Evolutionary conservation across 2,329 filamentous ascomycete species (phyloP), one percentile per base, ranked within the genome.

Genomic region (Samsoniella hepiali): DNA sequence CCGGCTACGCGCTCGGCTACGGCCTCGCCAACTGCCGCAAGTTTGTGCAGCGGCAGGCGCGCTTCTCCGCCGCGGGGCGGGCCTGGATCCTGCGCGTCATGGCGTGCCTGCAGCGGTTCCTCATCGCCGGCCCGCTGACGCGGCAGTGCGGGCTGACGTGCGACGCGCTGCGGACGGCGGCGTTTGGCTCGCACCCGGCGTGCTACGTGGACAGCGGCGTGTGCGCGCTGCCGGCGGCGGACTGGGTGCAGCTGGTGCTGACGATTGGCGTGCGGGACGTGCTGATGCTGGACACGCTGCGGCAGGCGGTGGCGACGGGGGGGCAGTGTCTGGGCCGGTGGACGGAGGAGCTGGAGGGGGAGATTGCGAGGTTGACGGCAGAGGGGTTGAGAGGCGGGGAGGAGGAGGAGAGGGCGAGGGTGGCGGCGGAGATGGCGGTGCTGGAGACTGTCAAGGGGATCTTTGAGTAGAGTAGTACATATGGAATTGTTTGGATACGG

Each of bases 91-190:
- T 51, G 5, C 15, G 31, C 7, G 57, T 60, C 44, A 22, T 60
- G 57, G 51, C 57, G 22, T 60, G 57, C 57, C 57, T 60, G 57
- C 57, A 60, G 38, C 38, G 22, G n/a, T 60, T 60, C 34, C 57
- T 60, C 57, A 31, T 60, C 45, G 32, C 13, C 11, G 57, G 57
- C 10, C 57, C 57, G 5, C 45, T 60, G 42, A 13, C n/a, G 34
- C 5, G 34, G 47, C 13, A 11, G 42, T 60, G 57, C 44, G 45
- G 31, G 29, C 45, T 51, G 5, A 50, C 44, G 29, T 60, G 57
- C 57, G 45, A 15, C n/a, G 27, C 15, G 29, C 42, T 60, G 45
- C 51, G 36, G 45, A n/a, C 13, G 22, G 44, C 44, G 9, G 57
- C 57, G 27, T 60, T 60, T 51, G 57, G 45, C 31, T 60, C 57